Base-by-base conservation (phyloP, 345 rosid genomes). In the Luvunga scandens region DNA sequence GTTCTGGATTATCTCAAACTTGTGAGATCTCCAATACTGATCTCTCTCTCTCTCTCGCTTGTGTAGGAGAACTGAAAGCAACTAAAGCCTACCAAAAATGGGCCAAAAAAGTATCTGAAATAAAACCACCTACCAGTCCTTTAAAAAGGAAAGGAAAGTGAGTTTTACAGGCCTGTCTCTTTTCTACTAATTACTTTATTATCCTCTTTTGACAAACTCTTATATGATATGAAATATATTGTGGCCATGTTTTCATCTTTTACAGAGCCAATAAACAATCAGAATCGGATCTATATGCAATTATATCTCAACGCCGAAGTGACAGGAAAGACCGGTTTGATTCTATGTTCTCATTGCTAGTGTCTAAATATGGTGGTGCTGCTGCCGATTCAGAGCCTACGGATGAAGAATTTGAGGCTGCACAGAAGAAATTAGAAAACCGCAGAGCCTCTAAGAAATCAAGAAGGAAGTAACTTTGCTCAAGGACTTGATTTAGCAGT, bases 351-450 rank as follows among this genome's bases (percentile, higher is more conserved):
- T 90, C 95, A 18, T 91, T 98, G 9, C 77, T 94, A 64, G 79
- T 89, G 65, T 83, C 93, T 74, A 94, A 85, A 73, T 97, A 94
- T 68, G 98, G 98, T 22, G 89, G 90, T 3, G 78, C 66, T 34
- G 77, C 53, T 39, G 84, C 84, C 50, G 77, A 77, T 25, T 76
- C 90, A 12, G 98, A 93, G 80, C 98, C 91, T 9, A 89, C 88
- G 22, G 98, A 97, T 53, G 98, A 93, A 90, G 94, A 97, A 78
- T 94, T 97, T 39, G 94, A 94, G 89, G 98, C 98, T 82, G 88
- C 94, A 12, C 84, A 80, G 88, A 91, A 82, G 81, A 93, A 88
- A 86, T 69, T 93, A 27, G 94, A 90, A 68, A 80, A 84, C 79
- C 69, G 78, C 5, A 90, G 84, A 84, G 70, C 86, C 61, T 83